Evolutionary conservation across 345 rosid genomes (phyloP).

Genomic region (Salix udensis): DNA sequence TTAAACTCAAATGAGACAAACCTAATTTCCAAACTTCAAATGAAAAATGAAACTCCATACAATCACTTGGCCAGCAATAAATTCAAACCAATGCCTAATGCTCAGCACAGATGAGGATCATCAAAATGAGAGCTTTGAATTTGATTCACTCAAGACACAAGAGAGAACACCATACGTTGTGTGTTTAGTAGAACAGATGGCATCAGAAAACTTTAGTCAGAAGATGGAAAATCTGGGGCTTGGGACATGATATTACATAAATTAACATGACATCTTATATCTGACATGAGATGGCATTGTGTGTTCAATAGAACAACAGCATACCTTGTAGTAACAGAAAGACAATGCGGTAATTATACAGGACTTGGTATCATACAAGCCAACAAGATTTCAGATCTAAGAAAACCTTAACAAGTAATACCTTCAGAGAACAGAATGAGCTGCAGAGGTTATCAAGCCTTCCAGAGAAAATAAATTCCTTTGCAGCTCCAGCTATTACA

Average conservation of each 20-base stretch:
- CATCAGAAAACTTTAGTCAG: not conserved
- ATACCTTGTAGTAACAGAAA: not conserved
- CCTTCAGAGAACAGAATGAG: constrained; percentile 93
- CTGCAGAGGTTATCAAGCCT: constrained; percentile 98
- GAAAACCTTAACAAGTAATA: constrained; percentile 15
- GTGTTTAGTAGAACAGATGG: not conserved
- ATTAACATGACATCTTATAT: not conserved
- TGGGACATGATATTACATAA: not conserved
- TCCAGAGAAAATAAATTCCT: constrained; percentile 90
- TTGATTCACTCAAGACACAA: not conserved
- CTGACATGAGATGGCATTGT: not conserved
- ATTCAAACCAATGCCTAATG: not conserved
- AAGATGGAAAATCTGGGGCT: not conserved
- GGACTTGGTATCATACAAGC: constrained; percentile 1
- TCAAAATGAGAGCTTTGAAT: not conserved
- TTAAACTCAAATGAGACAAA: not conserved
- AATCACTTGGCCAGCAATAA: not conserved
- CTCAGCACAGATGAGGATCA: not conserved
- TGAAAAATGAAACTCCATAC: not conserved
- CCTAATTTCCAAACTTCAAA: not conserved
- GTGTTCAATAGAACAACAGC: not conserved
- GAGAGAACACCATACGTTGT: not conserved
- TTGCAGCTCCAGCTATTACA: constrained; percentile 70
- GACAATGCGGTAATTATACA: not conserved
- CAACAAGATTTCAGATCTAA: not conserved